Evolutionary conservation across 331 rosid species (phyloP).

Genomic region (Phaseolus coccineus): DNA sequence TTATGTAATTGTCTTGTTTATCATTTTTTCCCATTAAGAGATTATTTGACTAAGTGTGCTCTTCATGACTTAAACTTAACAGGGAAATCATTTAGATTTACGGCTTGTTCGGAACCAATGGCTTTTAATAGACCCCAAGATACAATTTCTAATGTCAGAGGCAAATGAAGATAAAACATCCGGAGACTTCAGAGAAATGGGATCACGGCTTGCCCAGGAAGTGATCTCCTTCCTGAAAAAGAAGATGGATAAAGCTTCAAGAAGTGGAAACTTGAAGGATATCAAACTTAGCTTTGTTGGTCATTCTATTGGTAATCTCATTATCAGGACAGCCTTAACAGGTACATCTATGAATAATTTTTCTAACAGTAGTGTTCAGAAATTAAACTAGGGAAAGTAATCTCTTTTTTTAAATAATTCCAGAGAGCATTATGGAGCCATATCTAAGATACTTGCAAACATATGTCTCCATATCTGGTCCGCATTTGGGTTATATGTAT

Average conservation of each 20-base stretch:
- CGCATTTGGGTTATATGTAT: conserved; percentile 97
- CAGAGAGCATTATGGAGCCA: conserved; percentile 97
- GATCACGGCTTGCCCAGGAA: conserved; percentile 88
- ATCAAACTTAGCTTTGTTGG: conserved; percentile 94
- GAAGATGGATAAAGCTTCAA: conserved; percentile 85
- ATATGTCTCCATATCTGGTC: conserved; percentile 94
- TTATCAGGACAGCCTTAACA: conserved; percentile 85
- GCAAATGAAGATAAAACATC: conserved; percentile 91
- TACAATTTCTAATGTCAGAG: conserved; percentile 91
- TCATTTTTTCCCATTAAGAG: conserved; percentile 4
- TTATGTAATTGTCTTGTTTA: conserved; percentile 14
- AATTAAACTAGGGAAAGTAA: conserved; percentile 9
- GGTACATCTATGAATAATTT: conserved; percentile 53
- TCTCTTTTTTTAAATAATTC: conserved; percentile 33
- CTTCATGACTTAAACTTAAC: conserved; percentile 38
- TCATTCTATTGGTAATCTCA: conserved; percentile 95
- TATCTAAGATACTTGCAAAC: conserved; percentile 73
- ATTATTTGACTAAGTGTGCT: conserved; percentile 37
- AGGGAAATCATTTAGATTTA: conserved; percentile 98
- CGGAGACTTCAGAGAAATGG: conserved; percentile 97
- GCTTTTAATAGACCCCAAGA: conserved; percentile 92
- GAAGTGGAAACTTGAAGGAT: conserved; percentile 64
- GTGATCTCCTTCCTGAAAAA: conserved; percentile 77
- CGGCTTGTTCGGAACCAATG: conserved; percentile 96
- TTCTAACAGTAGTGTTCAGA: background rate